Percentiles rank a stretch among this genome's conserved stretches.
phyloP scores from a whole-genome alignment of 1,139 yeast species.

The Debaryomyces sp. region DNA sequence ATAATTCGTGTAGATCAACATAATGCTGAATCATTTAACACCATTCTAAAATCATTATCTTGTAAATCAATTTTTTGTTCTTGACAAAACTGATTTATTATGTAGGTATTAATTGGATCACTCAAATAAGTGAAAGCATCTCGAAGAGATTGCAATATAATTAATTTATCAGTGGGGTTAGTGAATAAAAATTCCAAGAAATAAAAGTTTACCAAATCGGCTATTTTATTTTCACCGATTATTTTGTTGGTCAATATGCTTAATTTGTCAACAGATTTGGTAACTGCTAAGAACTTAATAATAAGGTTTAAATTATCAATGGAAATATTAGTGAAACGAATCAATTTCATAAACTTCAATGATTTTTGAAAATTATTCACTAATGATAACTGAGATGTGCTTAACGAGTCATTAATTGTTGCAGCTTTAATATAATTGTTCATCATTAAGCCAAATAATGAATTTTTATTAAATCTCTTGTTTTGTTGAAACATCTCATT shows the following conservation, averaged over 20 bases:
- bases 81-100: constrained; percentile 14
- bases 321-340: constrained; percentile 22
- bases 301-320: constrained; percentile 27
- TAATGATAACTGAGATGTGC: constrained; percentile 11
- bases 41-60: background rate
- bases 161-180: constrained; percentile 17
- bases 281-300: constrained; percentile 29
- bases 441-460: constrained; percentile 21
- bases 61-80: constrained; percentile 3
- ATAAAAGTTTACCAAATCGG: constrained; percentile 30
- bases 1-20: constrained; percentile 1
- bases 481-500: constrained; percentile 14
- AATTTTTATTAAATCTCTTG: constrained; percentile 11
- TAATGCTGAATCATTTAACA: background rate
- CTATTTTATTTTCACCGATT: constrained; percentile 16
- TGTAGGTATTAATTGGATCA: constrained; percentile 21
- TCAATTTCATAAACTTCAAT: constrained; percentile 27
- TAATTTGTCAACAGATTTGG: constrained; percentile 27
- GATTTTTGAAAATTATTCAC: constrained; percentile 13
- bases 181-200: constrained; percentile 29
- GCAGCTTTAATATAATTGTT: constrained; percentile 19
- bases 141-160: constrained; percentile 21
- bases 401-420: constrained; percentile 2
- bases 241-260: constrained; percentile 34
- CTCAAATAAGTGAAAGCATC: constrained; percentile 19